Evolutionary conservation across 345 rosid genomes (phyloP).

Genomic region (Lepidium africanum): DNA sequence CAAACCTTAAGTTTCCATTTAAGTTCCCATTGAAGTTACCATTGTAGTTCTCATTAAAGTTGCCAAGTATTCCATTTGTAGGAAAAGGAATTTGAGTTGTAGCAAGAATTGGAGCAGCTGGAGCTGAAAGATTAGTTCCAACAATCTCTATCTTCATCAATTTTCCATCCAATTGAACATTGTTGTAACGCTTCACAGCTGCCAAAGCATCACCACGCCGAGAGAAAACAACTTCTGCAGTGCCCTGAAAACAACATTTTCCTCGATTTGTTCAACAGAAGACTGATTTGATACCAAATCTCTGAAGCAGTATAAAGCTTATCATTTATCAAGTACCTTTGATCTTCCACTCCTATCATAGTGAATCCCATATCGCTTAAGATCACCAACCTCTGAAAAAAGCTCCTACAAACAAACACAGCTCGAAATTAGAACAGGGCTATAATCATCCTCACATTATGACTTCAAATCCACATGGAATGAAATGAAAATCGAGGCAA

Average conservation of each 20-base stretch:
- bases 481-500: background rate
- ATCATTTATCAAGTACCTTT: slow-evolving; percentile 36
- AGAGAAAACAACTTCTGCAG: slow-evolving; percentile 59
- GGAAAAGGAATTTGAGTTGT: slow-evolving; percentile 26
- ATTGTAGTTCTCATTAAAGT: slow-evolving; percentile 16
- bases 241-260: slow-evolving; percentile 36
- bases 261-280: background rate
- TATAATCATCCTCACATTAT: too few relatives aligned
- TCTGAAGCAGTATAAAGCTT: background rate
- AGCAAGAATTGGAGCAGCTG: slow-evolving; percentile 22
- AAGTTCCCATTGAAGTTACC: slow-evolving; percentile 15
- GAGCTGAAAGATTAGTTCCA: slow-evolving; percentile 40
- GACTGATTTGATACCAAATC: background rate
- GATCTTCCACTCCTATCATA: slow-evolving; percentile 75
- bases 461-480: background rate
- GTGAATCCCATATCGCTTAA: slow-evolving; percentile 52
- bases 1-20: slow-evolving; percentile 24
- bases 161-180: slow-evolving; percentile 69
- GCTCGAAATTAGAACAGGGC: background rate
- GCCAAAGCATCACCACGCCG: slow-evolving; percentile 47
- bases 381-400: slow-evolving; percentile 64
- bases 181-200: slow-evolving; percentile 60
- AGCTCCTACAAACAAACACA: slow-evolving; percentile 43
- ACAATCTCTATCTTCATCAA: slow-evolving; percentile 61
- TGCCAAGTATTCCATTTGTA: slow-evolving; percentile 34